Base-by-base conservation (phyloP, 2,329 filamentous ascomycete species). In the Rhynchosporium secalis region DNA sequence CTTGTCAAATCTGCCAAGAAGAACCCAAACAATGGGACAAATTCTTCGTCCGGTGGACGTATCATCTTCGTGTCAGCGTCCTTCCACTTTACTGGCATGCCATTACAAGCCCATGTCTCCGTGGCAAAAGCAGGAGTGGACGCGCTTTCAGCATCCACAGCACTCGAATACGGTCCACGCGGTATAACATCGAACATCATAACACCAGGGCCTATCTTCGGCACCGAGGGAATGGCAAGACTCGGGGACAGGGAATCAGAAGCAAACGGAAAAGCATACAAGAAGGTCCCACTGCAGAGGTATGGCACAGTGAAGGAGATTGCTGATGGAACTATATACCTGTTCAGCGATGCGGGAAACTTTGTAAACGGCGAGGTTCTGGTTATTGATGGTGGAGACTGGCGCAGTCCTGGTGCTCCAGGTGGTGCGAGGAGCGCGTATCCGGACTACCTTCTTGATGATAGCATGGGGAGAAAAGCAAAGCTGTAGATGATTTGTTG, bases 71-170 rank as follows among this genome's bases (percentile, higher is more conserved):
- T 98, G 65, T 95, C 90, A 49, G 94, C 93, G 3, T 93, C 91
- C 1, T 89, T 98, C 71, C 94, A 98, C 78, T 97, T 94, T 78
- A 89, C 89, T 0, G 92, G 92, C 43, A 86, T 88, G 76, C 89
- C 92, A 0, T 80, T 96, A 68, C 95, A 98, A 76, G 85, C 90
- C 1, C 94, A 98, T 76, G 93, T 94, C n/a, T 83, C 88, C 2
- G 92, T 92, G 1, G 94, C 95, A 62, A 99, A 99, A 78, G 90
- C 94, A 0, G 91, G 89, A 15, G 86, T 99, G 10, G 94, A 99
- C 76, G 88, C 92, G 1, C 84, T 99, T 72, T 88, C 90, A 63
- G 84, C 87, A 59, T 89, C 86, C 4, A 85, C 96, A 0, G 87
- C 92, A 1, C 84, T 99, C 59, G 95, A 99, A 76, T 95, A 95